phyloP scores from a whole-genome alignment of 495 filamentous ascomycete species.

The Lentithecium fluviatile region DNA sequence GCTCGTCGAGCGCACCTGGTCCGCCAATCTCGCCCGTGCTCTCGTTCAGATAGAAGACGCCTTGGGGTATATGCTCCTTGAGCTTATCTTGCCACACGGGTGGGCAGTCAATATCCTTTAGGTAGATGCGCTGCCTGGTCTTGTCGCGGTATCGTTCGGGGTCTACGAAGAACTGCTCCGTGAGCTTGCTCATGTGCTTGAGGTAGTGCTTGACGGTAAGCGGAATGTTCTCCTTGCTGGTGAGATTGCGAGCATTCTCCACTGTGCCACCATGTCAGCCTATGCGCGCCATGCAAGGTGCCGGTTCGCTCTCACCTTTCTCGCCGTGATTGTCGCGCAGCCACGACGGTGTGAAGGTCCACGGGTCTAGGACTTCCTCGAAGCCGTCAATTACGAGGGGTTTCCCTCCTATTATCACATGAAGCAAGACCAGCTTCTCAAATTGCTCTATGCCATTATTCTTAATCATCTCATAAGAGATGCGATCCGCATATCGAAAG shows the following conservation, averaged over 20 bases:
- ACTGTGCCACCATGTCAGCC: conserved; percentile 40
- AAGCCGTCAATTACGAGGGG: conserved; percentile 89
- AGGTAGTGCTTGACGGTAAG: conserved; percentile 88
- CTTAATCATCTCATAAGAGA: conserved; percentile 71
- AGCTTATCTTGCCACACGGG: conserved; percentile 77
- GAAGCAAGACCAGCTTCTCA: conserved; percentile 72
- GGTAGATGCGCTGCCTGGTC: conserved; percentile 77
- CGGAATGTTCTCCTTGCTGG: conserved; percentile 62
- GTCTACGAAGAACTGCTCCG: conserved; percentile 65
- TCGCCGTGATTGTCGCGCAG: conserved; percentile 67
- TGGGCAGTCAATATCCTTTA: conserved; percentile 95
- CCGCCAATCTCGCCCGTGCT: conserved; percentile 59
- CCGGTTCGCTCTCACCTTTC: conserved; percentile 57
- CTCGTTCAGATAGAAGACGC: conserved; percentile 83
- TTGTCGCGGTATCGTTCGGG: conserved; percentile 65
- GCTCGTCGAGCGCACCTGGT: conserved; percentile 47
- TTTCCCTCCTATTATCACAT: conserved; percentile 79
- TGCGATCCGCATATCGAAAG: conserved; percentile 76
- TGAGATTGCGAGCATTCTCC: conserved; percentile 73
- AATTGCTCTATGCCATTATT: conserved; percentile 69
- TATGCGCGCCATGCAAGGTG: neutral
- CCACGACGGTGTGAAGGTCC: conserved; percentile 79
- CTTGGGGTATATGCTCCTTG: conserved; percentile 69
- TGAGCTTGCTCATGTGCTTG: conserved; percentile 71
- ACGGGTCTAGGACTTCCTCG: conserved; percentile 61